Evolutionary conservation across 768 basidiomycete genomes (phyloP), one percentile per base, ranked within the genome.

Genomic region (Suillus fuscotomentosus): DNA sequence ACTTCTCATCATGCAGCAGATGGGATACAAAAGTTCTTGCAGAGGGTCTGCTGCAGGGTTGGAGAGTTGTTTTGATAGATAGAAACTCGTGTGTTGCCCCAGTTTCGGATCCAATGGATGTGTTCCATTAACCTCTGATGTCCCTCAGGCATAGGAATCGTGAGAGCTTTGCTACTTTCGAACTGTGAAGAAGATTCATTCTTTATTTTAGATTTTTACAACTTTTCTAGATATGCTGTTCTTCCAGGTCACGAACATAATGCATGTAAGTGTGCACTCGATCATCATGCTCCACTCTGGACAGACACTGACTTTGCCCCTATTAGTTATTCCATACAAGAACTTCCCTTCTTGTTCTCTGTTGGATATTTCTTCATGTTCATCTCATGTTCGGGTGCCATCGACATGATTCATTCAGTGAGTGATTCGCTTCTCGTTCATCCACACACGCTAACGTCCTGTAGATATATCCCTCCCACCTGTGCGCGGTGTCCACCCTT

Each of bases 201-300:
- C 38, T 4, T 2, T 5, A 42, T 64, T 24, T 39, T 61, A 81
- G 83, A 86, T 67, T 79, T 87, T 1, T 90, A 88, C 71, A 83
- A 84, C 38, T 79, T 88, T 47, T 84, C 87, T 5, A 78, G 87
- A 60, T 81, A 83, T 60, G 82, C 86, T 20, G 82, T 87, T 24
- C 79, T 88, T 5, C 79, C 85, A 45, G 82, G 84, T 22, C 84
- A 88, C 67, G 86, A 87, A 73, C 84, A 88, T 74, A 89, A 88
- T 78, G 86, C 86, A 34, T 89, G 84, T 85, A 63, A 38, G 36
- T 66, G 82, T 74, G 20, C 27, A 4, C 41, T 31, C 11, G 42
- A 20, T 6, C 17, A 14, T 3, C 67, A 48, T 36, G 22, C 27
- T 8, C 39, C 56, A 10, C 27, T 5, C 14, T 13, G 45, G 1